Evolutionary conservation across 345 rosid species (phyloP).

Genomic region (Brassica carinata): DNA sequence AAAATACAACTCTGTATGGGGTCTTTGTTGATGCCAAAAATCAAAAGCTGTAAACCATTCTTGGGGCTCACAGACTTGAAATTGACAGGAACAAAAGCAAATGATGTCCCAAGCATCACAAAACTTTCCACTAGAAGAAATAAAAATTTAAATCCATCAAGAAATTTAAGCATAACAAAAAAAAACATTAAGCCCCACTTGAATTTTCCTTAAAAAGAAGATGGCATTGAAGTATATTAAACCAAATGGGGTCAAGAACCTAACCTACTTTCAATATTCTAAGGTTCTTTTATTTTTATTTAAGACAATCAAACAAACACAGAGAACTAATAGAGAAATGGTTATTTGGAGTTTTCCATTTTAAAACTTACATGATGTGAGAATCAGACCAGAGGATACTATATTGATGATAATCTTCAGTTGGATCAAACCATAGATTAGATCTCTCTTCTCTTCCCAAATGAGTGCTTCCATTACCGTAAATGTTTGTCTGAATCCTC

Average conservation of each 20-base stretch:
- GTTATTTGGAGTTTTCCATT: not conserved
- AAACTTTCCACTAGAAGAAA: conserved; percentile 36
- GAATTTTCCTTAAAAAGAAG: conserved; percentile 31
- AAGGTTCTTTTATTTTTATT: not conserved
- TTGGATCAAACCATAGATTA: conserved; percentile 97
- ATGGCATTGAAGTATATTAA: conserved; percentile 1
- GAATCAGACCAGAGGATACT: conserved; percentile 93
- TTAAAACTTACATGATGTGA: conserved; percentile 68
- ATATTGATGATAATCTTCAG: conserved; percentile 92
- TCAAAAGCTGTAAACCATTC: conserved; percentile 38
- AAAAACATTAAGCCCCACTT: conserved; percentile 32
- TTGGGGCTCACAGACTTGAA: conserved; percentile 30
- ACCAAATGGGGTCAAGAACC: conserved; percentile 30
- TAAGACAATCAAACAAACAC: conserved; percentile 8
- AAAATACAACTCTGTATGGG: conserved; percentile 16
- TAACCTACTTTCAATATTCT: conserved; percentile 14
- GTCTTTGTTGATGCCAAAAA: conserved; percentile 31
- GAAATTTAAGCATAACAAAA: conserved; percentile 14
- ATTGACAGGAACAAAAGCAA: conserved; percentile 38
- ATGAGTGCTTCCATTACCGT: conserved; percentile 92
- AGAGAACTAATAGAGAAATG: not conserved
- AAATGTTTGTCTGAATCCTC: conserved; percentile 97
- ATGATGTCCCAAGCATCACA: conserved; percentile 38
- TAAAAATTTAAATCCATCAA: conserved; percentile 11
- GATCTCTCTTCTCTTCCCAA: conserved; percentile 94